Base-by-base conservation (phyloP, 768 basidiomycete genomes). In the Artomyces pyxidatus region DNA sequence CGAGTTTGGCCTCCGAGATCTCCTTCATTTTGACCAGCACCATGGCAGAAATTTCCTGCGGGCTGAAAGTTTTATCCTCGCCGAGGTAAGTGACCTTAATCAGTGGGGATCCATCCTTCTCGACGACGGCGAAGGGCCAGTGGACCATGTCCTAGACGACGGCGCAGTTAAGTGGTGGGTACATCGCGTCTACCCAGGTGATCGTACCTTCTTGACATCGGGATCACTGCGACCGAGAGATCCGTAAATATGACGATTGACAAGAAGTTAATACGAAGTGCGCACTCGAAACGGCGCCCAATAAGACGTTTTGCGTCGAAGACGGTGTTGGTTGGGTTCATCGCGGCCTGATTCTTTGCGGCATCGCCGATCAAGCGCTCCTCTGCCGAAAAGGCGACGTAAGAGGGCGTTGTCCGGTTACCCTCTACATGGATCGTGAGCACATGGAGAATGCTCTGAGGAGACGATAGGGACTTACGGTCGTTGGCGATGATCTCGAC, bases 1-100 rank as follows among this genome's bases (percentile, higher is more conserved):
- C 94, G 59, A 99, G 88, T 73, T 99, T 98, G 57, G 95, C 91
- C 75, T 99, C 96, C 39, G 95, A 92, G 61, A 95, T 96, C 70
- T 98, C 96, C 81, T 96, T 98, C 94, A 99, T 98, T 77, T 99
- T 99, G 57, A 77, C 79, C 61, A 99, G 84, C 60, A 99, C 96
- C 96, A 99, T 99, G 56, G 96, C 88, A n/a, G 96, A 99, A 65
- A 99, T 94, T 71, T 99, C 96, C 74, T 94, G 94, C 48, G 91
- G 96, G 60, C 85, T 91, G 77, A 98, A 98, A 51, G 85, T 87
- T 74, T 97, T 98, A 56, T 87, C 87, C 68, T 98, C 94, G 55
- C 78, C 78, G 55, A 96, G 84, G 73, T 99, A 98, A 63, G 91
- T 78, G 57, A 98, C 93, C 74, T 89, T 86, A 76, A 98, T 94